phyloP scores from a whole-genome alignment of 495 filamentous ascomycete genomes.

The Neurospora sp. region DNA sequence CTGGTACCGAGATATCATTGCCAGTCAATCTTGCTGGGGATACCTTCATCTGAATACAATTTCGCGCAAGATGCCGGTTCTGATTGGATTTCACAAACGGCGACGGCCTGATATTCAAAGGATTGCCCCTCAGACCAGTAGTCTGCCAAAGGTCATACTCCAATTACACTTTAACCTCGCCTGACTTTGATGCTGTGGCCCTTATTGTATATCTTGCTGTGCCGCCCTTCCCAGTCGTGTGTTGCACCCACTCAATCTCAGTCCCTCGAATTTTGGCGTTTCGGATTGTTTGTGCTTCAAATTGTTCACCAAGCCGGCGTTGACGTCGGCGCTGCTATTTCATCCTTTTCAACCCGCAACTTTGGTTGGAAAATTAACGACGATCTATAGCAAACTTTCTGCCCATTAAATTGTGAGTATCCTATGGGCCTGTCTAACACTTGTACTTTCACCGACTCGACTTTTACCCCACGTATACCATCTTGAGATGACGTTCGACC shows the following conservation, averaged over 20 bases:
- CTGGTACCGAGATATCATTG: background rate
- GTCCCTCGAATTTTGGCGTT: background rate
- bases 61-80: background rate
- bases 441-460: background rate
- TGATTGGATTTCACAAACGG: background rate
- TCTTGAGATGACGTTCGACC: background rate
- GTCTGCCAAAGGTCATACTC: background rate
- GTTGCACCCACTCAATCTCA: background rate
- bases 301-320: background rate
- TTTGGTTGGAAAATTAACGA: background rate
- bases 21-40: background rate
- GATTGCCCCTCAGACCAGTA: background rate
- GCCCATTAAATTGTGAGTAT: background rate
- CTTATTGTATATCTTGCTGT: background rate
- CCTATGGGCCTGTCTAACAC: background rate
- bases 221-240: background rate
- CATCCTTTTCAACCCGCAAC: background rate
- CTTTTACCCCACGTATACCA: background rate
- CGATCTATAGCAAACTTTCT: background rate
- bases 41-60: background rate
- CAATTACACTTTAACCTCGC: background rate
- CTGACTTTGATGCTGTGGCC: background rate
- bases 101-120: background rate
- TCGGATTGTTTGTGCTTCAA: background rate
- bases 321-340: background rate